Evolutionary conservation across 768 basidiomycete genomes (phyloP), one percentile per base, ranked within the genome.

Genomic region (Tylopilus sp.): DNA sequence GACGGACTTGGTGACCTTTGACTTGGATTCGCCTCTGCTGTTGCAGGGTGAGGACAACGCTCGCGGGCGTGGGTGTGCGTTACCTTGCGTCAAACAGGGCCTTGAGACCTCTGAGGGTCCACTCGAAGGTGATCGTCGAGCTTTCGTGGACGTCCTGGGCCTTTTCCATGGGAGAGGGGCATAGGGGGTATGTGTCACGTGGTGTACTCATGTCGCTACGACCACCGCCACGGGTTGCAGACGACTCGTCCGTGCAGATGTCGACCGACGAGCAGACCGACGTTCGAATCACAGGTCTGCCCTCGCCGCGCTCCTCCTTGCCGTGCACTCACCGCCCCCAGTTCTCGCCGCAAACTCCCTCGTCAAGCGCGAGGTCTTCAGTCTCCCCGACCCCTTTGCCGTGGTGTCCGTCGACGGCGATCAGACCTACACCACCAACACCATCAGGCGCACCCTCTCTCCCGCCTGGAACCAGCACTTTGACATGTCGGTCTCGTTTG

Each of bases 381-480:
- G 87, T 59, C 77, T 92, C 11, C 92, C 92, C 3, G 91, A 93
- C 70, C 92, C 92, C 4, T 92, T 92, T 65, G 92, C 89, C 8
- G 87, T 93, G 13, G 77, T 96, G 44, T 90, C 88, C 7, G 87
- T 93, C 54, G 92, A 93, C 64, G 86, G 84, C 43, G 85, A 90
- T 61, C 87, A 92, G 69, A 87, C 87, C 14, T 83, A 81, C 66
- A 87, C 88, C 24, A 92, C 92, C 2, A 77, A 79, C 44, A 82
- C 87, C 51, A 75, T 85, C 69, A 87, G 81, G 70, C 83, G 78
- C 60, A 78, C 82, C 1, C 72, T 88, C 56, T 85, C 75, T 57
- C 86, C 90, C 11, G 75, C 82, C n/a, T 92, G 90, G 90, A 88
- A 85, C 60, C 88, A 92, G 67, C 79, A 83, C 50, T 93, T 93